A percentile compares a stretch with the other conserved stretches of the same genome.
Evolutionary conservation across 495 filamentous ascomycete species (phyloP).

Genomic region (Xylaria intraflava): DNA sequence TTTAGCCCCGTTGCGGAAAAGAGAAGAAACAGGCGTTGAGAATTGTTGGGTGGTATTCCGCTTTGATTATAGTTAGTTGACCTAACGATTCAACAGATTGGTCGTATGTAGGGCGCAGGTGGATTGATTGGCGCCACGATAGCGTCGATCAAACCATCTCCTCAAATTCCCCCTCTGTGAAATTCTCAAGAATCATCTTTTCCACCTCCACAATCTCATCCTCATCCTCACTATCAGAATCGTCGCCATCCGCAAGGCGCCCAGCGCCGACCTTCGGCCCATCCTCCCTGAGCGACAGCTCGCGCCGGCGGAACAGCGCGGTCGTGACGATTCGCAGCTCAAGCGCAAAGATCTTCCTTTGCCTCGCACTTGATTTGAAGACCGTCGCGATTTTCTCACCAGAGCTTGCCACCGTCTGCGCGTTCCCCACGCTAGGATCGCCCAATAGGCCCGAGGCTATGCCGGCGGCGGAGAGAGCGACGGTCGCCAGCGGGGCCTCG

Average conservation of each 20-base stretch:
- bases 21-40: no score
- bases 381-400: neutral
- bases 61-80: no score
- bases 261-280: neutral
- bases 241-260: neutral
- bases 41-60: no score
- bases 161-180: neutral
- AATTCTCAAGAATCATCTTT: neutral
- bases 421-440: neutral
- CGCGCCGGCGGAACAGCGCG: neutral
- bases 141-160: neutral
- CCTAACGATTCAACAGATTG: no score
- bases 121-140: no score
- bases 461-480: neutral
- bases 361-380: neutral
- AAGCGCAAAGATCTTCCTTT: neutral
- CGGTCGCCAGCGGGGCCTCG: neutral
- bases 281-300: neutral
- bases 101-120: no score
- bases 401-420: neutral
- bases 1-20: no score
- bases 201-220: neutral
- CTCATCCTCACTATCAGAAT: neutral
- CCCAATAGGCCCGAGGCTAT: neutral
- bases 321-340: neutral